phyloP scores from a whole-genome alignment of 139 green algal genomes.

The Coelastrella sp. region DNA sequence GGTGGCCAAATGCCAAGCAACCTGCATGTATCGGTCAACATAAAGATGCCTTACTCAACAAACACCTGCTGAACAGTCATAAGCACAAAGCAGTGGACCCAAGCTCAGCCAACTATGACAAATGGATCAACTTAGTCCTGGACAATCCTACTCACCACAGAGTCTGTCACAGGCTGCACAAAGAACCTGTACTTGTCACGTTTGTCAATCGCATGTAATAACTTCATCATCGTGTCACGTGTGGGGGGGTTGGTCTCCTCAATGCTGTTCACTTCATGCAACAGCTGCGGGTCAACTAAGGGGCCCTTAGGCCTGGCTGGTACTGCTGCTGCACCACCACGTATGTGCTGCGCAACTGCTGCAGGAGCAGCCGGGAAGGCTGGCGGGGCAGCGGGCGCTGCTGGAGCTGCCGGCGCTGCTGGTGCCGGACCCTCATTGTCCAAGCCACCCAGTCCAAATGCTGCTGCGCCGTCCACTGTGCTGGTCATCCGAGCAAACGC shows the following conservation, averaged over 20 bases:
- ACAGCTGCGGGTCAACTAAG: background rate
- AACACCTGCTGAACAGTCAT: too few species aligned
- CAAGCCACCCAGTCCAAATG: background rate
- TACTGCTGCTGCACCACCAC: background rate
- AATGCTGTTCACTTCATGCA: background rate
- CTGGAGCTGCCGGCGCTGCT: background rate
- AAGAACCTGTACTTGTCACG: constrained; percentile 71
- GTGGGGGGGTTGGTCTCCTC: constrained; percentile 43
- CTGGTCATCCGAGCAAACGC: constrained; percentile 34
- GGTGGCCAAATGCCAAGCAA: too few species aligned
- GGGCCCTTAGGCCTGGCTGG: background rate
- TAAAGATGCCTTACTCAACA: too few species aligned
- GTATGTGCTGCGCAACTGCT: background rate
- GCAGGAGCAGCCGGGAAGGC: background rate
- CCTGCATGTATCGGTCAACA: too few species aligned
- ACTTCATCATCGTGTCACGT: constrained; percentile 50
- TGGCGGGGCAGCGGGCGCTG: background rate
- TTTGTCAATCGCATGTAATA: constrained; percentile 65
- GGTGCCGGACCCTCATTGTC: background rate
- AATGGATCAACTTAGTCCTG: too few species aligned
- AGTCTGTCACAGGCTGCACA: constrained; percentile 73
- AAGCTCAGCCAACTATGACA: too few species aligned
- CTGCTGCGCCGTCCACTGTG: constrained; percentile 23
- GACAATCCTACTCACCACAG: constrained; percentile 36
- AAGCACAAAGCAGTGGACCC: too few species aligned